Evolutionary conservation across 2,329 filamentous ascomycete species (phyloP).

Genomic region (Botrytis cinerea): DNA sequence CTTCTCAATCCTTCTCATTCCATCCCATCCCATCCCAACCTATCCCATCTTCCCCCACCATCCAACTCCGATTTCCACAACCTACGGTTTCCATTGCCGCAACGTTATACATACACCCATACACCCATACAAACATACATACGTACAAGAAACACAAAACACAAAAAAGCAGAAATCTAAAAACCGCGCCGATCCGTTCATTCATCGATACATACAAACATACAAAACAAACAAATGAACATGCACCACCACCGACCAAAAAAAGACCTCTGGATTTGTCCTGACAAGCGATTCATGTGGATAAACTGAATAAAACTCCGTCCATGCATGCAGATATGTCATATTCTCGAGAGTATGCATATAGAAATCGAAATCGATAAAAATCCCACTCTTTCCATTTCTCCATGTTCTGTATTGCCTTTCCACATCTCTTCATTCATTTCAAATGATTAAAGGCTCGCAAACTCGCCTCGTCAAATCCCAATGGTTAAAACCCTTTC

Average conservation of each 20-base stretch:
- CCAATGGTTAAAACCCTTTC: neutral
- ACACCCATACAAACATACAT: neutral
- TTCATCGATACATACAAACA: neutral
- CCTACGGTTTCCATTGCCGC: neutral
- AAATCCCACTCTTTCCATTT: neutral
- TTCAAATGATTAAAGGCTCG: neutral
- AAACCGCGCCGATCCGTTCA: conserved; percentile 1
- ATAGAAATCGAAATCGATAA: neutral
- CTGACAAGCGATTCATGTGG: neutral
- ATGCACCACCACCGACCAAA: neutral
- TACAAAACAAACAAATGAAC: neutral
- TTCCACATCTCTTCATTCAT: neutral
- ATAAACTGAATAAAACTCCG: conserved; percentile 7
- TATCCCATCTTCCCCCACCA: neutral
- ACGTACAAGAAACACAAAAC: neutral
- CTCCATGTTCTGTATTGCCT: neutral
- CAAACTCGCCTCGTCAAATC: neutral
- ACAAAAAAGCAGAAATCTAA: neutral
- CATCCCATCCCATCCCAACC: neutral
- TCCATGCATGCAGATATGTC: neutral
- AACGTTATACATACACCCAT: neutral
- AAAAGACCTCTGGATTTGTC: neutral
- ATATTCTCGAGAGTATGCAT: neutral
- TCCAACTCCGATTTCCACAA: neutral
- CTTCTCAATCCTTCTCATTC: neutral